Percentiles rank a stretch among this genome's conserved stretches.
phyloP scores from a whole-genome alignment of 805 yeast genomes.

The Kodamaea jinghongensis region DNA sequence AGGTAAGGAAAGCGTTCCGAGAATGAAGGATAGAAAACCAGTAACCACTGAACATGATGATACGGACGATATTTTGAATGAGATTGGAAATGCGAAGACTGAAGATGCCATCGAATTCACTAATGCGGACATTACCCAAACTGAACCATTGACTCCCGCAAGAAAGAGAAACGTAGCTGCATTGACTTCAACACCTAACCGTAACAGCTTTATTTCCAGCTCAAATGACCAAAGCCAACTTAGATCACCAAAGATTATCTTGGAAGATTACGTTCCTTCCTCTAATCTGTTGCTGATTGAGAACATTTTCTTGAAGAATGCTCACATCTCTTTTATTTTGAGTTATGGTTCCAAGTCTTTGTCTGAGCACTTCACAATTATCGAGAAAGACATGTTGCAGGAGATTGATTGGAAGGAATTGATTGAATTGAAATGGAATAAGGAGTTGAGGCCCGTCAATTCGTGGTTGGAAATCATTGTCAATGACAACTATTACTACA shows the following conservation, averaged over 20 bases:
- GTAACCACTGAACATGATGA: conserved; percentile 13
- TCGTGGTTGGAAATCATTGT: conserved; percentile 82
- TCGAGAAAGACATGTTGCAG: conserved; percentile 77
- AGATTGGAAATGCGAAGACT: conserved; percentile 39
- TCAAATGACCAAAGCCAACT: conserved; percentile 6
- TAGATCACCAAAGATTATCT: conserved; percentile 29
- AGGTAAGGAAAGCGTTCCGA: conserved; percentile 42
- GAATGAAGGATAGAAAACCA: conserved; percentile 4
- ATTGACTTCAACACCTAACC: conserved; percentile 15
- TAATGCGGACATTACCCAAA: conserved; percentile 9
- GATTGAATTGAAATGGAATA: conserved; percentile 71
- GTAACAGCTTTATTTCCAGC: conserved; percentile 9
- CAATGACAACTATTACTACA: conserved; percentile 45
- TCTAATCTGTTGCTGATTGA: conserved; percentile 34
- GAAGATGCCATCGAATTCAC: conserved; percentile 29
- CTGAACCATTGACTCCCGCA: conserved; percentile 31
- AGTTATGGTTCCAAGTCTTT: conserved; percentile 63
- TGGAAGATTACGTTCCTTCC: conserved; percentile 34
- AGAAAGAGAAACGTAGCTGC: conserved; percentile 11
- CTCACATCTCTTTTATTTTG: conserved; percentile 81
- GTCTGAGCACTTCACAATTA: conserved; percentile 80
- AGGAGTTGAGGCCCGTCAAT: conserved; percentile 60
- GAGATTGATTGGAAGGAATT: conserved; percentile 93
- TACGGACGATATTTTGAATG: conserved; percentile 37
- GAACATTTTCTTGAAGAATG: conserved; percentile 41